phyloP scores from a whole-genome alignment of 805 yeast species.

The Citeromyces matritensis region DNA sequence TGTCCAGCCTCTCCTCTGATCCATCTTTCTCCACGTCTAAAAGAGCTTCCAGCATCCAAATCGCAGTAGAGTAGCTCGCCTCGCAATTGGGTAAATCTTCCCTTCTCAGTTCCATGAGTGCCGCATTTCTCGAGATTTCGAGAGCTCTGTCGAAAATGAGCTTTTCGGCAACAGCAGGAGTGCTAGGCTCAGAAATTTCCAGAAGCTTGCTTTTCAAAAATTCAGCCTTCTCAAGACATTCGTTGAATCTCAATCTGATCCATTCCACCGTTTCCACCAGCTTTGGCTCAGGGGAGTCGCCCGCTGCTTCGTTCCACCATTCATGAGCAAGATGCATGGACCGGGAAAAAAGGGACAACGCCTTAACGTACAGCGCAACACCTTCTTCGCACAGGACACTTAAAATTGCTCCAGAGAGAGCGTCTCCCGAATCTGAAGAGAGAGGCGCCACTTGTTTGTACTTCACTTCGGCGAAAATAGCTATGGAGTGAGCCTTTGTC shows the following conservation, averaged over 20 bases:
- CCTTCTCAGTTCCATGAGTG: constrained; percentile 70
- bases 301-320: constrained; percentile 65
- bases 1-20: constrained; percentile 38
- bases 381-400: constrained; percentile 71
- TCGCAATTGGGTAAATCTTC: constrained; percentile 70
- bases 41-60: constrained; percentile 91
- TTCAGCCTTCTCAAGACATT: constrained; percentile 80
- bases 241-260: constrained; percentile 82
- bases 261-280: constrained; percentile 74
- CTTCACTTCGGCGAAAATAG: constrained; percentile 82
- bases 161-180: constrained; percentile 55
- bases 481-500: constrained; percentile 83
- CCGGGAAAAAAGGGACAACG: constrained; percentile 64
- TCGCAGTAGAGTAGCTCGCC: constrained; percentile 75
- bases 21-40: constrained; percentile 29
- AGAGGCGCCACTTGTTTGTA: constrained; percentile 72
- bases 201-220: constrained; percentile 40
- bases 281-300: constrained; percentile 18
- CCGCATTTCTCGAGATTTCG: constrained; percentile 86
- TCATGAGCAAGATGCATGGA: constrained; percentile 78
- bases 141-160: constrained; percentile 85
- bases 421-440: constrained; percentile 17
- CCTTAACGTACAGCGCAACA: constrained; percentile 68
- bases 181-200: constrained; percentile 1
- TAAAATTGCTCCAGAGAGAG: constrained; percentile 41